A percentile compares a stretch with the other conserved stretches of the same genome.
phyloP scores from a whole-genome alignment of 1,139 yeast species.

The Wickerhamiella pararugosa region DNA sequence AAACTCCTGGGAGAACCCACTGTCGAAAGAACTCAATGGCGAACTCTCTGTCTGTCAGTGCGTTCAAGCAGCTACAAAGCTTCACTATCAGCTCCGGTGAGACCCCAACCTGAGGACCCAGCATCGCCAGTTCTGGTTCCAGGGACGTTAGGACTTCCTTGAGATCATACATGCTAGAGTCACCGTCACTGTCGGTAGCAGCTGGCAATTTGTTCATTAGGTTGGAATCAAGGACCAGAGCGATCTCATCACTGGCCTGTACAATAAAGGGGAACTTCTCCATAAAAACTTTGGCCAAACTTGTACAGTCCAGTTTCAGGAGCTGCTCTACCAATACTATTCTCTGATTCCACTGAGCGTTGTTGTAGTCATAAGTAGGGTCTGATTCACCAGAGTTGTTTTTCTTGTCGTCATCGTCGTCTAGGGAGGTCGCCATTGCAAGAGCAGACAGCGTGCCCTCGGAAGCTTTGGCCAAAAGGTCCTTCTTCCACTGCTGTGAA shows the following conservation, averaged over 20 bases:
- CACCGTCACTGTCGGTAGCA: slow-evolving; percentile 11
- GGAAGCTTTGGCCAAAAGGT: neutral
- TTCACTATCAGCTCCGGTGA: slow-evolving; percentile 42
- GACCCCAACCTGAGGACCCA: slow-evolving; percentile 43
- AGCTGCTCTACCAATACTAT: slow-evolving; percentile 37
- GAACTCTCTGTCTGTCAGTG: slow-evolving; percentile 9
- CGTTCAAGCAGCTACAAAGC: slow-evolving; percentile 30
- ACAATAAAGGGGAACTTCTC: slow-evolving; percentile 50
- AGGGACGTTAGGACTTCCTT: slow-evolving; percentile 30
- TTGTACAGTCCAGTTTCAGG: slow-evolving; percentile 46
- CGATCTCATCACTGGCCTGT: slow-evolving; percentile 38
- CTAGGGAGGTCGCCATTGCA: slow-evolving; percentile 13
- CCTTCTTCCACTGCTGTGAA: slow-evolving; percentile 3
- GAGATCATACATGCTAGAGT: slow-evolving; percentile 9
- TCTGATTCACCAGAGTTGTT: slow-evolving; percentile 10
- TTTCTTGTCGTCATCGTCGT: slow-evolving; percentile 28
- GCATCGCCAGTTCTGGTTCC: slow-evolving; percentile 34
- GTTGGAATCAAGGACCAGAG: slow-evolving; percentile 28
- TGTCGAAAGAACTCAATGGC: slow-evolving; percentile 30
- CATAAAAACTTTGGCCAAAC: slow-evolving; percentile 49
- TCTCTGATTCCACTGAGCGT: slow-evolving; percentile 21
- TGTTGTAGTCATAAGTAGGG: slow-evolving; percentile 10
- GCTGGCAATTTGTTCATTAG: slow-evolving; percentile 12
- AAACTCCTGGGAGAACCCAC: slow-evolving; percentile 52
- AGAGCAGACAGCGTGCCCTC: slow-evolving; percentile 9